Conservation (phyloP, 106 monocot species). For the Dioscorea dumetorum region DNA sequence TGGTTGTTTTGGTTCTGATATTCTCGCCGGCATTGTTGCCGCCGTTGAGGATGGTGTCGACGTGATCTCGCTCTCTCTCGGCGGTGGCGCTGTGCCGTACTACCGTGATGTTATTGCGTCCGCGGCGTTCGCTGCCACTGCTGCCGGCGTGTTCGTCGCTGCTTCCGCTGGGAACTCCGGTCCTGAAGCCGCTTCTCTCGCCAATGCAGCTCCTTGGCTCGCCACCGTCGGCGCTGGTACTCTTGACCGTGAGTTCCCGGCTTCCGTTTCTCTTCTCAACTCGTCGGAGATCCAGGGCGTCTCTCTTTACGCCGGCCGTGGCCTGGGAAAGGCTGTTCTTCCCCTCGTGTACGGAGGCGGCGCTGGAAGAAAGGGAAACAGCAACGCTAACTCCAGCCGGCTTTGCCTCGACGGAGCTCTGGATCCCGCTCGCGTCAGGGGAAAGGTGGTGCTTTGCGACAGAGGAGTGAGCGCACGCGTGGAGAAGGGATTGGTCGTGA, state of each 20-base stretch:
- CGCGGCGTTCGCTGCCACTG: constrained; percentile 33
- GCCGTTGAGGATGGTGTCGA: constrained; percentile 40
- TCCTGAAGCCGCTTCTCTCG: constrained; percentile 19
- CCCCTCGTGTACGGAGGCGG: constrained; percentile 31
- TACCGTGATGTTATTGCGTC: constrained; percentile 40
- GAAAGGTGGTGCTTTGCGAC: constrained; percentile 52
- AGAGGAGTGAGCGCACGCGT: constrained; percentile 49
- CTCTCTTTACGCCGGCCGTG: constrained; percentile 33
- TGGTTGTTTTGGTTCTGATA: constrained; percentile 40
- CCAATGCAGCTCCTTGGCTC: constrained; percentile 48
- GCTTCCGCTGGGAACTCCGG: constrained; percentile 54
- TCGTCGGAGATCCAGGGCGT: constrained; percentile 22
- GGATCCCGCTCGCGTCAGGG: constrained; percentile 27
- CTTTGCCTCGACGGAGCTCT: constrained; percentile 40
- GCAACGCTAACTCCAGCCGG: constrained; percentile 23
- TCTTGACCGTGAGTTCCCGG: constrained; percentile 46
- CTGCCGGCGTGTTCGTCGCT: constrained; percentile 33
- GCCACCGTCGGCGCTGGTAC: constrained; percentile 54
- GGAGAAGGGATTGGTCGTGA: constrained; percentile 57
- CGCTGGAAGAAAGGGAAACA: background rate
- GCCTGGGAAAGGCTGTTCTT: constrained; percentile 13
- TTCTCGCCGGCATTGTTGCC: constrained; percentile 38
- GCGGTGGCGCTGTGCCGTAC: constrained; percentile 35
- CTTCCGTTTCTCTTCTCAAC: constrained; percentile 17
- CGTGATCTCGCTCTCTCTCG: constrained; percentile 45